Conservation (phyloP, 352 stramenopile species). For the Globisporangium radiosum region DNA sequence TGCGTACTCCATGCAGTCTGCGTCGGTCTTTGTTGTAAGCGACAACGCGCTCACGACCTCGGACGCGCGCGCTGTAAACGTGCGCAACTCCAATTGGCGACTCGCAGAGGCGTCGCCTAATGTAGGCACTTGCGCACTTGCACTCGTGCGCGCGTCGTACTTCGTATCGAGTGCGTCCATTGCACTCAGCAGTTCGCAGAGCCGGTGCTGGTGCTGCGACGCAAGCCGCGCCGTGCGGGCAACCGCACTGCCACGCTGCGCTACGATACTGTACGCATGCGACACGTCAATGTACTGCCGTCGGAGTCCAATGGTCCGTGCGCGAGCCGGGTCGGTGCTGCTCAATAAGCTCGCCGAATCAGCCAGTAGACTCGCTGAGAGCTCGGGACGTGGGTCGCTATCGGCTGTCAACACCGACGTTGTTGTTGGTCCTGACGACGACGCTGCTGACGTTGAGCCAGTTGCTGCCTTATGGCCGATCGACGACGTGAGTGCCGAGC, state of each 20-base stretch:
- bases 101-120: conserved; percentile 14
- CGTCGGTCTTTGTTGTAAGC: conserved; percentile 58
- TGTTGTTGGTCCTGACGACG: background rate
- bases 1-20: conserved; percentile 79
- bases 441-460: conserved; percentile 7
- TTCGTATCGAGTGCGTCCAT: conserved; percentile 60
- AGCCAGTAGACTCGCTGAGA: conserved; percentile 50
- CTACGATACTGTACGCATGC: conserved; percentile 48
- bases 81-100: conserved; percentile 44
- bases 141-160: conserved; percentile 26
- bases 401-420: conserved; percentile 4
- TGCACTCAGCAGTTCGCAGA: conserved; percentile 64
- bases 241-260: conserved; percentile 58
- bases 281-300: conserved; percentile 63
- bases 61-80: conserved; percentile 61
- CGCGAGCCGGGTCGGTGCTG: conserved; percentile 11
- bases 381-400: conserved; percentile 16
- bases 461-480: conserved; percentile 31
- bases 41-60: conserved; percentile 73
- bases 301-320: conserved; percentile 32
- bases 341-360: conserved; percentile 2
- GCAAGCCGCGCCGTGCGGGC: conserved; percentile 55
- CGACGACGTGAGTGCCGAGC: conserved; percentile 31
- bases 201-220: conserved; percentile 54
- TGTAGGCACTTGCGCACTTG: conserved; percentile 24